Percentiles rank a stretch among this genome's conserved stretches.
These are phyloP conservation scores for Lyophyllum shimeji DNA, from an alignment of 768 basidiomycete genomes.

Conservation along the genomic window DNA sequence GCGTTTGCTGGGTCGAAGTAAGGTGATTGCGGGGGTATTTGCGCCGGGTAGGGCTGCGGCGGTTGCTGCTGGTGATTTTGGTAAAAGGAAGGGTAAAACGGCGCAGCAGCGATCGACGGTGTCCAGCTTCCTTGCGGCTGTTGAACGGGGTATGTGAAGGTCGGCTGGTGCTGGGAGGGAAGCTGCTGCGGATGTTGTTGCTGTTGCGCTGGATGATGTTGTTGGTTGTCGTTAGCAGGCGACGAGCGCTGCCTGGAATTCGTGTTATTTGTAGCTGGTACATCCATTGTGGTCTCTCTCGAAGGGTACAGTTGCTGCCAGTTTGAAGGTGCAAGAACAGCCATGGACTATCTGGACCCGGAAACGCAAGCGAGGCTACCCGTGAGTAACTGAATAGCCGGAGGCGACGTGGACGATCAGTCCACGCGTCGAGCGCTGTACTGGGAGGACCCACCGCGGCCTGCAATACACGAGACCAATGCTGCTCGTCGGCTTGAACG, in stretches of 20 bases:
- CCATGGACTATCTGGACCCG: constrained; percentile 53
- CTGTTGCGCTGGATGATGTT: constrained; percentile 17
- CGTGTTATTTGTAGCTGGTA: constrained; percentile 36
- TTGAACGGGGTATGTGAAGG: constrained; percentile 70
- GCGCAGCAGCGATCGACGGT: constrained; percentile 61
- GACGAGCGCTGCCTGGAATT: constrained; percentile 60
- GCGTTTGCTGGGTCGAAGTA: constrained; percentile 77
- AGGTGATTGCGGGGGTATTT: constrained; percentile 49
- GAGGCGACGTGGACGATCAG: constrained; percentile 11
- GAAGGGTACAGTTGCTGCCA: constrained; percentile 56
- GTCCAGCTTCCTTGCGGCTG: constrained; percentile 73
- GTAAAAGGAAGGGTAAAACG: constrained; percentile 79
- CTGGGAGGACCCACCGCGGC: constrained; percentile 15
- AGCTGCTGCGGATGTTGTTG: constrained; percentile 32
- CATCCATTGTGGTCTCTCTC: constrained; percentile 66
- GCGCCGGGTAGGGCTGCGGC: constrained; percentile 49
- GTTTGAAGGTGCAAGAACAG: constrained; percentile 76
- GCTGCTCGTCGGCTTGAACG: constrained; percentile 14
- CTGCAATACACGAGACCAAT: constrained; percentile 1
- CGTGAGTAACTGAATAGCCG: constrained; percentile 15
- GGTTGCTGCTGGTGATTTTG: constrained; percentile 65
- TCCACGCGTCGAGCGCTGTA: background rate
- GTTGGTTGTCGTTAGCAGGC: constrained; percentile 52
- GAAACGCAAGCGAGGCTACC: constrained; percentile 18
- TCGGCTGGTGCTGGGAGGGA: constrained; percentile 34